Evolutionary conservation across 257 asterid genomes (phyloP).

Genomic region (Ilex aquifolium): DNA sequence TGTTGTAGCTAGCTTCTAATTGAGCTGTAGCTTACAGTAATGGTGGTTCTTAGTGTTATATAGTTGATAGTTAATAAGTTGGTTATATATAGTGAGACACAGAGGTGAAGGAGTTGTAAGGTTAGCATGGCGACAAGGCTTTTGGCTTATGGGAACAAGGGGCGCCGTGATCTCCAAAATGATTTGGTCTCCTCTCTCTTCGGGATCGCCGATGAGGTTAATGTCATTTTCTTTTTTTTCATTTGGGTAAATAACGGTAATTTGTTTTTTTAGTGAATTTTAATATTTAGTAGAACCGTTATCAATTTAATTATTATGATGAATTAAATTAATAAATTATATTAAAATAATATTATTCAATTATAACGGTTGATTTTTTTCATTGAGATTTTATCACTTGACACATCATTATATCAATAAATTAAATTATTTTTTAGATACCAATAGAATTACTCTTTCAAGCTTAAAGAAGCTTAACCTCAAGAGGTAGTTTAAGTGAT

Average conservation of each 20-base stretch:
- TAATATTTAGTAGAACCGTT: too few species aligned
- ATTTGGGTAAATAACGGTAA: background rate
- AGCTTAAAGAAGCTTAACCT: too few species aligned
- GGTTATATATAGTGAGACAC: constrained; percentile 1
- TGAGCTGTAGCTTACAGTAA: background rate
- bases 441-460: too few species aligned
- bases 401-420: too few species aligned
- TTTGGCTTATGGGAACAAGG: constrained; percentile 26
- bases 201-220: constrained; percentile 24
- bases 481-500: too few species aligned
- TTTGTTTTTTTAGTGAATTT: too few species aligned
- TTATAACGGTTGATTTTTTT: too few species aligned
- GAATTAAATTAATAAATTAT: too few species aligned
- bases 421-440: too few species aligned
- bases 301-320: too few species aligned
- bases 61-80: too few species aligned
- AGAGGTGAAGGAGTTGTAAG: background rate
- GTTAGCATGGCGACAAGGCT: constrained; percentile 18
- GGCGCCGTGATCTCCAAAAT: constrained; percentile 14
- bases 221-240: constrained; percentile 10
- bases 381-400: too few species aligned
- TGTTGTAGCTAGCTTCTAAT: background rate
- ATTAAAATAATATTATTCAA: background rate
- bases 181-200: constrained; percentile 10
- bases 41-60: background rate